Conservation (phyloP, 1,284 basidiomycete species). For the Pyrrhoderma lamaoense region DNA sequence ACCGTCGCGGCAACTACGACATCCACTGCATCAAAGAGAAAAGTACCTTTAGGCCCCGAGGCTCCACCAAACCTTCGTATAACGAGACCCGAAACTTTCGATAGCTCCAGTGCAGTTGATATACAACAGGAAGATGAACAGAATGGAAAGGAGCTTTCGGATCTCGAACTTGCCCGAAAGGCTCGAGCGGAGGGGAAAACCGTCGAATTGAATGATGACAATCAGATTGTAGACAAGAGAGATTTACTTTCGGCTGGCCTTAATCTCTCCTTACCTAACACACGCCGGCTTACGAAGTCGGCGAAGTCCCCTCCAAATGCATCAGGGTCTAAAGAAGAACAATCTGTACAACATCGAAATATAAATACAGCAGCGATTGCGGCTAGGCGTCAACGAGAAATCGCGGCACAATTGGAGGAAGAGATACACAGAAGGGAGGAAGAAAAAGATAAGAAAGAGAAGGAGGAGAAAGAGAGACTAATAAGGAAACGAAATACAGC, state of each 20-base stretch:
- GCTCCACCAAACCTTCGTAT: constrained; percentile 55
- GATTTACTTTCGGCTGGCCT: constrained; percentile 87
- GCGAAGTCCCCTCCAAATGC: constrained; percentile 21
- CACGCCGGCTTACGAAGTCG: constrained; percentile 47
- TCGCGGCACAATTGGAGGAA: constrained; percentile 73
- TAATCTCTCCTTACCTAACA: constrained; percentile 81
- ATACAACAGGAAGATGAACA: background rate
- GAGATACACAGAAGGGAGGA: constrained; percentile 53
- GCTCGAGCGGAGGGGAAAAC: constrained; percentile 71
- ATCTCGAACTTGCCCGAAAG: constrained; percentile 61
- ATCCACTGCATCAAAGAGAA: background rate
- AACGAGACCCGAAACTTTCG: constrained; percentile 50
- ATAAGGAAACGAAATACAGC: constrained; percentile 67
- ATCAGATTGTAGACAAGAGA: constrained; percentile 94
- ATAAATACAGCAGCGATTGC: constrained; percentile 75
- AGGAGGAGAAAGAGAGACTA: constrained; percentile 48
- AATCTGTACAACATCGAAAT: constrained; percentile 51
- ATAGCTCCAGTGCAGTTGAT: background rate
- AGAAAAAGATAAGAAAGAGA: constrained; percentile 53
- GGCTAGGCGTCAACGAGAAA: constrained; percentile 68
- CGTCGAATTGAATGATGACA: constrained; percentile 97
- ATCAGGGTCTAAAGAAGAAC: constrained; percentile 27
- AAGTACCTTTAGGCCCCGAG: constrained; percentile 24
- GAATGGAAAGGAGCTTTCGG: constrained; percentile 24
- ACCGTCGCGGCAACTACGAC: constrained; percentile 65